Evolutionary conservation across 2,329 filamentous ascomycete genomes (phyloP).

Genomic region (Arachnopeziza araneosa): DNA sequence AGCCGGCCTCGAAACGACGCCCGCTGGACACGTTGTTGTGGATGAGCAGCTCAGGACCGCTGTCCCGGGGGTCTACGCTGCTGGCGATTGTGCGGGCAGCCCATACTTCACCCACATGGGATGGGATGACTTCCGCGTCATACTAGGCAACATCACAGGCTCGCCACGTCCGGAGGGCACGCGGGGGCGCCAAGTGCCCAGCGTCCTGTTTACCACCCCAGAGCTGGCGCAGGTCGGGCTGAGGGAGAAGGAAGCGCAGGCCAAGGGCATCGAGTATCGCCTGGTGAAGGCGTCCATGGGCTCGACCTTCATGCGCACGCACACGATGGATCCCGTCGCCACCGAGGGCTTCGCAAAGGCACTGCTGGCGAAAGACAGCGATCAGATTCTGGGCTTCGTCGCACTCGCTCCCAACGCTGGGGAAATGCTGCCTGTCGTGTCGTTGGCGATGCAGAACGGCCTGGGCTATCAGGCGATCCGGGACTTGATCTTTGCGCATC

Average conservation of each 20-base stretch:
- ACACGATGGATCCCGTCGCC: neutral
- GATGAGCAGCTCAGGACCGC: conserved; percentile 4
- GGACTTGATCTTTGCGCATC: conserved; percentile 14
- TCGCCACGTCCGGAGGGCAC: neutral
- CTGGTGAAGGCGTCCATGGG: neutral
- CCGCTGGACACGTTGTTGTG: neutral
- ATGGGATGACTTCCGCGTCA: neutral
- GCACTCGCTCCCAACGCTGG: conserved; percentile 12
- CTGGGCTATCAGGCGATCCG: conserved; percentile 12
- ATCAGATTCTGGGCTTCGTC: conserved; percentile 16
- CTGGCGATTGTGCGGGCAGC: conserved; percentile 4
- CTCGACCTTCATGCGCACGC: neutral
- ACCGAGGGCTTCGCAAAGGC: neutral
- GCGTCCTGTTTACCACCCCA: neutral
- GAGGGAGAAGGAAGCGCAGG: neutral
- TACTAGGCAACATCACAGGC: neutral
- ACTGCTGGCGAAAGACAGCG: conserved; percentile 8
- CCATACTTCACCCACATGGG: conserved; percentile 1
- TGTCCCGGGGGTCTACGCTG: conserved; percentile 2
- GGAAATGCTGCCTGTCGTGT: conserved; percentile 17
- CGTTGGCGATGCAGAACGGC: conserved; percentile 15
- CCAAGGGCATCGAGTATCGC: conserved; percentile 1
- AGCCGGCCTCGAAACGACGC: neutral
- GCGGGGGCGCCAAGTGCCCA: neutral
- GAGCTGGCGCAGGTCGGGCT: neutral